Conservation (phyloP, 164 flowering plant genomes). For the Nymphaea colorata region DNA sequence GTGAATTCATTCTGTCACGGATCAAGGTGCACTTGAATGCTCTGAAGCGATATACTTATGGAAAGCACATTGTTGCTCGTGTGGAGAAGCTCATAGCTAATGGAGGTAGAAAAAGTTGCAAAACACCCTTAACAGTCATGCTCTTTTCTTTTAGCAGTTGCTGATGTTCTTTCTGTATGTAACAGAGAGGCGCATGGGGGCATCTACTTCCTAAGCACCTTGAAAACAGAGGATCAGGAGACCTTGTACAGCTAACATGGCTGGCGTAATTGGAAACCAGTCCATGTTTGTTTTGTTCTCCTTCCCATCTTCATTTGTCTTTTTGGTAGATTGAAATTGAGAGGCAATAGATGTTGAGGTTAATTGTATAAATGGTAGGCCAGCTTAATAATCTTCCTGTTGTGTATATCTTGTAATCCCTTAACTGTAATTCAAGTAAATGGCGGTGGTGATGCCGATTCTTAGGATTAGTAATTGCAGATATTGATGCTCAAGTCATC, state of each 20-base stretch:
- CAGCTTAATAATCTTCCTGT: too few relatives aligned
- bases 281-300: too few relatives aligned
- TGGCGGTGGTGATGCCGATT: too few relatives aligned
- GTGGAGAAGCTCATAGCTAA: slow-evolving; percentile 73
- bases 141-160: background rate
- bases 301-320: too few relatives aligned
- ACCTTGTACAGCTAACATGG: slow-evolving; percentile 38
- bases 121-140: background rate
- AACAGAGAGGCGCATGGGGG: slow-evolving; percentile 46
- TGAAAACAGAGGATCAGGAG: slow-evolving; percentile 1
- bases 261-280: slow-evolving; percentile 3
- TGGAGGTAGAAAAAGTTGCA: slow-evolving; percentile 40
- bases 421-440: too few relatives aligned
- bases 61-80: slow-evolving; percentile 83
- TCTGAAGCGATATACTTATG: slow-evolving; percentile 71
- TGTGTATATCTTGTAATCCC: too few relatives aligned
- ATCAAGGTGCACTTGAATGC: slow-evolving; percentile 68
- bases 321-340: too few relatives aligned
- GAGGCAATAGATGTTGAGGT: too few relatives aligned
- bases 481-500: too few relatives aligned
- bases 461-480: too few relatives aligned
- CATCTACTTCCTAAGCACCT: slow-evolving; percentile 19
- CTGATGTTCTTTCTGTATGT: background rate
- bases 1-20: slow-evolving; percentile 62
- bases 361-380: too few relatives aligned